These are phyloP conservation scores for Xerocomellus amylosporus DNA, from an alignment of 768 basidiomycete genomes.

Conservation along the genomic window DNA sequence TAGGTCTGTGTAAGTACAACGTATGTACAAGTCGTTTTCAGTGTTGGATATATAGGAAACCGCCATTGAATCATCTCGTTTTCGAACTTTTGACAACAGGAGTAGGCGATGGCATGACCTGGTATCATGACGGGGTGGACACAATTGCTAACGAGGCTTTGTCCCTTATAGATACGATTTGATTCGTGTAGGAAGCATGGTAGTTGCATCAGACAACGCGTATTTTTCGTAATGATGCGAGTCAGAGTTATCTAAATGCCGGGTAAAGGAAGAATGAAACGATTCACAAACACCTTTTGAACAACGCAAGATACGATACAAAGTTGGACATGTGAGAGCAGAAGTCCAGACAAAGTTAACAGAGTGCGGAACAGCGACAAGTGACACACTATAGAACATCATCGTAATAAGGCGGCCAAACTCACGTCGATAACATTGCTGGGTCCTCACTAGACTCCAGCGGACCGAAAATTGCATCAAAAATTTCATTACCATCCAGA, in stretches of 20 bases:
- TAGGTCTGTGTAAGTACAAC: too few species aligned
- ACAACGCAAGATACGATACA: slow-evolving; percentile 11
- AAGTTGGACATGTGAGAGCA: background rate
- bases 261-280: background rate
- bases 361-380: background rate
- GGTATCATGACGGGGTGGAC: too few species aligned
- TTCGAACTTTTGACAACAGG: too few species aligned
- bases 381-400: background rate
- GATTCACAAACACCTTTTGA: background rate
- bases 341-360: slow-evolving; percentile 14
- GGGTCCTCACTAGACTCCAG: slow-evolving; percentile 55
- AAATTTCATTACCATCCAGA: slow-evolving; percentile 75
- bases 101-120: too few species aligned
- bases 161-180: too few species aligned
- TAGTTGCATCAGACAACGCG: slow-evolving; percentile 3
- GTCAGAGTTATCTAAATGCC: slow-evolving; percentile 1
- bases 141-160: too few species aligned
- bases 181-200: background rate
- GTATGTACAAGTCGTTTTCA: too few species aligned
- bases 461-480: slow-evolving; percentile 64
- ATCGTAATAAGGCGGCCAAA: background rate
- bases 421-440: slow-evolving; percentile 73
- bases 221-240: slow-evolving; percentile 2
- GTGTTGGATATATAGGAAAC: too few species aligned
- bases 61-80: too few species aligned